phyloP scores from a whole-genome alignment of 192 early-diverging fungal species.

The Helicostylum pulchrum region DNA sequence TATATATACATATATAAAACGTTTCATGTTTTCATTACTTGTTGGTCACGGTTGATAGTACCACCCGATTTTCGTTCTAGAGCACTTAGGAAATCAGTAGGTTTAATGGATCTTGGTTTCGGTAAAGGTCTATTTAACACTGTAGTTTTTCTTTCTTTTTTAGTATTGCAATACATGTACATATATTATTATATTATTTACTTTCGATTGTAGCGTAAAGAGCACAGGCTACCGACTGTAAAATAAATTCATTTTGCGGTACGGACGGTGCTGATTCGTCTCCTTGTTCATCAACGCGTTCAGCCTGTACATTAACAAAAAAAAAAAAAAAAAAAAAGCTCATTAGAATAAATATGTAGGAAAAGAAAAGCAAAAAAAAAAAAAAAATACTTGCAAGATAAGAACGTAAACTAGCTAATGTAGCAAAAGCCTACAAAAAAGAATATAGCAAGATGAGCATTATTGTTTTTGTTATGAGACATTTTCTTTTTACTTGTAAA shows the following conservation, averaged over 20 bases:
- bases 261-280: constrained; percentile 30
- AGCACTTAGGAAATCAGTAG: constrained; percentile 33
- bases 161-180: not conserved
- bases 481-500: constrained; percentile 59
- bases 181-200: constrained; percentile 1
- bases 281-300: constrained; percentile 40
- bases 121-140: constrained; percentile 37
- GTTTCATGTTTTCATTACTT: constrained; percentile 21
- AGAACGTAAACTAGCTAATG: constrained; percentile 29
- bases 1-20: not conserved
- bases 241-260: constrained; percentile 34
- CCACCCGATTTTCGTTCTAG: constrained; percentile 30
- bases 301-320: constrained; percentile 14
- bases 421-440: constrained; percentile 28
- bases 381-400: constrained; percentile 26
- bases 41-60: constrained; percentile 38
- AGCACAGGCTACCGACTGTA: constrained; percentile 37
- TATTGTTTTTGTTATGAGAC: not conserved
- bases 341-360: too few relatives aligned
- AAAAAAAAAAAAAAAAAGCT: too few relatives aligned
- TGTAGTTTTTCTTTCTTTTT: not conserved
- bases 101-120: constrained; percentile 26
- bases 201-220: constrained; percentile 40
- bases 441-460: not conserved
- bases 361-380: too few relatives aligned